Evolutionary conservation across 192 early-diverging fungal species (phyloP).

Genomic region (Entophlyctis luteolus): DNA sequence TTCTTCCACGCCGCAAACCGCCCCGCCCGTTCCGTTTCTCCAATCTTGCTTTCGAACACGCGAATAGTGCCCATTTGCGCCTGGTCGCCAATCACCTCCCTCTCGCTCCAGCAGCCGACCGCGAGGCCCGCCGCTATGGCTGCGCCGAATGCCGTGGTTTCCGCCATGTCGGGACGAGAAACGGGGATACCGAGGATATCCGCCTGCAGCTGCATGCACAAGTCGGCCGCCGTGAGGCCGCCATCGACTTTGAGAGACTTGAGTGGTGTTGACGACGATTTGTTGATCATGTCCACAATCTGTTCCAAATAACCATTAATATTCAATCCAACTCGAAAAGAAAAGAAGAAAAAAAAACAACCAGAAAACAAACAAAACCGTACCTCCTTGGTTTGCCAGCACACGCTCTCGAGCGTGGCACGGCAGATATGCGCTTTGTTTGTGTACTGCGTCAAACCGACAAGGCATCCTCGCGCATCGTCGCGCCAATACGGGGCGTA

Average conservation of each 20-base stretch:
- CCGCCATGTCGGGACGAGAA: conserved; percentile 76
- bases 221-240: conserved; percentile 86
- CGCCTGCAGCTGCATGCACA: conserved; percentile 90
- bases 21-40: conserved; percentile 47
- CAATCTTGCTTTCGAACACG: conserved; percentile 14
- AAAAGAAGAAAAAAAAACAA: conserved; percentile 1
- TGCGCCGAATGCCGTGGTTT: conserved; percentile 88
- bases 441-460: conserved; percentile 85
- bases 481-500: conserved; percentile 94
- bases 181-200: conserved; percentile 78
- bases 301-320: neutral
- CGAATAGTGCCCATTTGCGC: conserved; percentile 21
- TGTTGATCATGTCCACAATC: conserved; percentile 85
- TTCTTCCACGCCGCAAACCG: conserved; percentile 69
- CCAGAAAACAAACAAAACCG: neutral
- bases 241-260: conserved; percentile 85
- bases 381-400: conserved; percentile 81
- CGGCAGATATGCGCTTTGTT: conserved; percentile 80
- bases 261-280: conserved; percentile 66
- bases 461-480: conserved; percentile 80
- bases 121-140: conserved; percentile 84
- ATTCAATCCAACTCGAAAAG: too few species aligned
- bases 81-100: conserved; percentile 50
- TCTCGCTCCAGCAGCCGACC: conserved; percentile 58
- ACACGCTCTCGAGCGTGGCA: conserved; percentile 84